A percentile compares a stretch with the other conserved stretches of the same genome.
Evolutionary conservation across 75 land plant species (phyloP).

Genomic region (Picea sitchensis): DNA sequence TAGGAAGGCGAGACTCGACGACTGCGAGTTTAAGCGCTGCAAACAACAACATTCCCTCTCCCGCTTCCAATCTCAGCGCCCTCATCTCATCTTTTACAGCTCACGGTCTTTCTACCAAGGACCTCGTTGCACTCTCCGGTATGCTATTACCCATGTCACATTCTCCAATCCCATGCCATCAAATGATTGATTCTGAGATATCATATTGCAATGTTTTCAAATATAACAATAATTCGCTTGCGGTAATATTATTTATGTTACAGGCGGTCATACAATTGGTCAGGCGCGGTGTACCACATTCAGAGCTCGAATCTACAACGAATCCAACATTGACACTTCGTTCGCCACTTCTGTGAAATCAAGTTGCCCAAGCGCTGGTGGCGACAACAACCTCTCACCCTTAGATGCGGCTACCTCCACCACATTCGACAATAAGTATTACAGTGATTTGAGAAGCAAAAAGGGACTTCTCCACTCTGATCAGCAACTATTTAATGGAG

Average conservation of each 20-base stretch:
- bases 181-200: too few species aligned
- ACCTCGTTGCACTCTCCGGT: slow-evolving; percentile 34
- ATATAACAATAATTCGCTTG: too few species aligned
- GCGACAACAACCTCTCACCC: not conserved
- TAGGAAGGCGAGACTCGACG: slow-evolving; percentile 29
- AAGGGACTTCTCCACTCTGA: slow-evolving; percentile 14
- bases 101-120: slow-evolving; percentile 19
- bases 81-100: slow-evolving; percentile 13
- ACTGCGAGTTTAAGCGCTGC: slow-evolving; percentile 15
- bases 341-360: not conserved
- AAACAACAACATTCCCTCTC: slow-evolving; percentile 18
- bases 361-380: not conserved
- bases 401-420: not conserved
- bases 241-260: too few species aligned
- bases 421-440: slow-evolving; percentile 13
- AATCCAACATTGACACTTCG: not conserved
- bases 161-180: too few species aligned
- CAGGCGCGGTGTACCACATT: slow-evolving; percentile 17
- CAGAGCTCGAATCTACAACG: slow-evolving; percentile 15
- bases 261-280: slow-evolving; percentile 26
- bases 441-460: not conserved
- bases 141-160: not conserved
- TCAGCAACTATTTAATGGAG: not conserved
- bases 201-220: too few species aligned
- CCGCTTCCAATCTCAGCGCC: not conserved